A percentile compares a stretch with the other conserved stretches of the same genome.
These are phyloP conservation scores for Xylaria nigripes DNA, from an alignment of 495 filamentous ascomycete genomes.

Conservation along the genomic window DNA sequence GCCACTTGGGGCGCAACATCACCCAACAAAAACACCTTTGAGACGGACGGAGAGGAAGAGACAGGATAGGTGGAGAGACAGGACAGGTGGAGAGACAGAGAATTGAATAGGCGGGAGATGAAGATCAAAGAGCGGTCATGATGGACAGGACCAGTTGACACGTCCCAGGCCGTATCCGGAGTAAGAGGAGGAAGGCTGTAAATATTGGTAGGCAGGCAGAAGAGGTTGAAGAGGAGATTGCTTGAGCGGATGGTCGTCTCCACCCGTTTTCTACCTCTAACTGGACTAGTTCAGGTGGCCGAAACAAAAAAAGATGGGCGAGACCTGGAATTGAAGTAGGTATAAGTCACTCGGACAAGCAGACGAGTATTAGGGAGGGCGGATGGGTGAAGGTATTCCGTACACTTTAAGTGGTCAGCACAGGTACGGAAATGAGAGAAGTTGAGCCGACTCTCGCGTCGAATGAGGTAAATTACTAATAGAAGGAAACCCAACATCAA, in stretches of 20 bases:
- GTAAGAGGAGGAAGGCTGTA: slow-evolving; percentile 12
- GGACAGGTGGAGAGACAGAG: background rate
- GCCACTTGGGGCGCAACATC: slow-evolving; percentile 23
- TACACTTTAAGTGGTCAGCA: slow-evolving; percentile 3
- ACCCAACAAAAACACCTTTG: slow-evolving; percentile 16
- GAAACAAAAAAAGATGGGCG: background rate
- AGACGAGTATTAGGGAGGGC: too few species aligned
- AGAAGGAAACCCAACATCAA: too few species aligned
- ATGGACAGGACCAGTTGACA: slow-evolving; percentile 22
- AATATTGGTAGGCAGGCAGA: slow-evolving; percentile 15
- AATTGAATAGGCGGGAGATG: slow-evolving; percentile 9
- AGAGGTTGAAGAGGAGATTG: slow-evolving; percentile 20
- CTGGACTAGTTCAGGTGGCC: slow-evolving; percentile 8
- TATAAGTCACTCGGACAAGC: background rate
- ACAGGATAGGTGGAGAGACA: slow-evolving; percentile 10
- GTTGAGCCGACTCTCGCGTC: background rate
- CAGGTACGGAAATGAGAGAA: slow-evolving; percentile 5
- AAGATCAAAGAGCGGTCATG: slow-evolving; percentile 7
- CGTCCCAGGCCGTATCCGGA: slow-evolving; percentile 11
- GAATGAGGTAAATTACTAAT: background rate
- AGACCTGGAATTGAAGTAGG: background rate
- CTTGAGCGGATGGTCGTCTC: slow-evolving; percentile 14
- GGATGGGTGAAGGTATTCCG: background rate
- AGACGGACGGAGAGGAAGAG: background rate
- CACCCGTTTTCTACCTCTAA: slow-evolving; percentile 23